These are phyloP conservation scores for Cetradonia linearis DNA, from an alignment of 495 filamentous ascomycete genomes.

Conservation along the genomic window DNA sequence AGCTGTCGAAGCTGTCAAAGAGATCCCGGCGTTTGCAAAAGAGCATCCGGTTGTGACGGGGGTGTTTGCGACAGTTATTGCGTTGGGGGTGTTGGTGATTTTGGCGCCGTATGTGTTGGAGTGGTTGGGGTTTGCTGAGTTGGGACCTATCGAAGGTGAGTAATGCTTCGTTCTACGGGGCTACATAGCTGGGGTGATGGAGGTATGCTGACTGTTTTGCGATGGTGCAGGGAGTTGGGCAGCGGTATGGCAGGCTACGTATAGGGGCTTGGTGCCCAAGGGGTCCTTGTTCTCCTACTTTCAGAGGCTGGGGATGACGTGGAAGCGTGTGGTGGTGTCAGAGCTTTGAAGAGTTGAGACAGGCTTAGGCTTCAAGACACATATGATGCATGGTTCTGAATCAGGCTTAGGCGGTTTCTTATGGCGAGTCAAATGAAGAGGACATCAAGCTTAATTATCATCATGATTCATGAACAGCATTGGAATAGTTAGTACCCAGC, in stretches of 20 bases:
- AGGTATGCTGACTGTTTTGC: slow-evolving; percentile 6
- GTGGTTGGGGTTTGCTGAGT: slow-evolving; percentile 39
- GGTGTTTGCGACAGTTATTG: slow-evolving; percentile 37
- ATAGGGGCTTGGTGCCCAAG: slow-evolving; percentile 38
- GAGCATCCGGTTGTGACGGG: slow-evolving; percentile 32
- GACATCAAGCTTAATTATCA: not conserved
- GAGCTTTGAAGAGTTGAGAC: not conserved
- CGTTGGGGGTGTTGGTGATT: slow-evolving; percentile 39
- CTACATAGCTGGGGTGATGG: not conserved
- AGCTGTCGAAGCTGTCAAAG: slow-evolving; percentile 26
- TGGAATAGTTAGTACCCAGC: too few relatives aligned
- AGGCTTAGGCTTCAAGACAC: not conserved
- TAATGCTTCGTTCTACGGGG: not conserved
- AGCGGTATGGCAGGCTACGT: slow-evolving; percentile 36
- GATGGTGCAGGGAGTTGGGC: slow-evolving; percentile 33
- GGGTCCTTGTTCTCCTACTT: slow-evolving; percentile 41
- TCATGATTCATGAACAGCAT: too few relatives aligned
- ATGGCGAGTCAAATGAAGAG: not conserved
- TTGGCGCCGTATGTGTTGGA: slow-evolving; percentile 38
- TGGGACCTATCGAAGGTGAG: slow-evolving; percentile 39
- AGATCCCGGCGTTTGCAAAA: slow-evolving; percentile 28
- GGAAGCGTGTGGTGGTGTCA: slow-evolving; percentile 12
- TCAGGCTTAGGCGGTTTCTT: not conserved
- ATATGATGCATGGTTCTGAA: not conserved
- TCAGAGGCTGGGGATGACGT: slow-evolving; percentile 43